Percentiles rank a stretch among this genome's conserved stretches.
Evolutionary conservation across 345 rosid genomes (phyloP).

Genomic region (Ricinus communis): DNA sequence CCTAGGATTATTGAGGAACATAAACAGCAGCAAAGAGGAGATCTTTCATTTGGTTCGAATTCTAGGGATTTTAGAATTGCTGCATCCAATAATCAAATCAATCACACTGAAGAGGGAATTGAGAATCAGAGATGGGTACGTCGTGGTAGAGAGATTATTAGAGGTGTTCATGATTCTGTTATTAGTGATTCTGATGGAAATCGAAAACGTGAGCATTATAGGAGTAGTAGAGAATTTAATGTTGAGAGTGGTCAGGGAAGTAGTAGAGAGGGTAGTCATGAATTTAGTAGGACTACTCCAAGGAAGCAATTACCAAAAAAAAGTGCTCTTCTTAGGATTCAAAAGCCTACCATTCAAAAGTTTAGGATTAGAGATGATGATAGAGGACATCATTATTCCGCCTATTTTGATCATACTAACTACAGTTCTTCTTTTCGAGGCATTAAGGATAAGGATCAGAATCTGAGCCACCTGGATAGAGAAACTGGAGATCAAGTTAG

Average conservation of each 20-base stretch:
- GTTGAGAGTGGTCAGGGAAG: constrained; percentile 37
- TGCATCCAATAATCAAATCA: constrained; percentile 13
- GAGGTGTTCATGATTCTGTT: constrained; percentile 26
- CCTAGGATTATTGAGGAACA: constrained; percentile 53
- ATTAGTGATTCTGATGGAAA: constrained; percentile 29
- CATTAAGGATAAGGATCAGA: constrained; percentile 43
- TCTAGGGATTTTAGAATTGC: constrained; percentile 37
- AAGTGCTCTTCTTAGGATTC: constrained; percentile 89
- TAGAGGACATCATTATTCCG: constrained; percentile 30
- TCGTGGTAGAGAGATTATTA: constrained; percentile 25
- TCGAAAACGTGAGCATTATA: constrained; percentile 39
- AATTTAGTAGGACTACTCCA: constrained; percentile 40
- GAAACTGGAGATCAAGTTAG: constrained; percentile 45
- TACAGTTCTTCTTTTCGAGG: constrained; percentile 29
- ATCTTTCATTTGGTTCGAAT: constrained; percentile 22
- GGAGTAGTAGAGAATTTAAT: constrained; percentile 8
- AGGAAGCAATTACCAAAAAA: constrained; percentile 68
- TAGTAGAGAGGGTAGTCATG: constrained; percentile 50
- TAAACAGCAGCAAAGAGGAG: constrained; percentile 29
- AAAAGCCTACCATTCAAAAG: constrained; percentile 42
- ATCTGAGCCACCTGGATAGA: constrained; percentile 33
- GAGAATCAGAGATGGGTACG: constrained; percentile 43
- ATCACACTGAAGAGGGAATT: constrained; percentile 14
- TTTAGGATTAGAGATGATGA: constrained; percentile 55
- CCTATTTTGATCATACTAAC: constrained; percentile 42